Conservation (phyloP, 257 asterid species). For the Nicotiana undulata region DNA sequence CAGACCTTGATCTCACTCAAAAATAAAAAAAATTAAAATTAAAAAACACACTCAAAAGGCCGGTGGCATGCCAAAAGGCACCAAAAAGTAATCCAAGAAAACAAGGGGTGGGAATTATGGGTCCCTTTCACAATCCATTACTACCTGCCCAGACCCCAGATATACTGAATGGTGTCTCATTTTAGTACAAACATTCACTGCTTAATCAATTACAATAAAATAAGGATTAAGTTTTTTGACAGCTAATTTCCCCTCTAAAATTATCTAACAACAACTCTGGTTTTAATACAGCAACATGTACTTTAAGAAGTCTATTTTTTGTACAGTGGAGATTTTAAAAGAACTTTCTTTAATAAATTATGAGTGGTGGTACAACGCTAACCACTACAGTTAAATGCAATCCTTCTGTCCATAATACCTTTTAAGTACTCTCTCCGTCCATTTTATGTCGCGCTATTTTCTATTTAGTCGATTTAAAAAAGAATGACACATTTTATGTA, state of each 20-base stretch:
- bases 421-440: neutral
- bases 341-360: neutral
- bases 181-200: neutral
- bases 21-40: too few relatives aligned
- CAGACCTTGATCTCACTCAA: neutral
- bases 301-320: neutral
- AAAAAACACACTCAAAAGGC: neutral
- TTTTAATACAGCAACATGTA: neutral
- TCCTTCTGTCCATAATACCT: neutral
- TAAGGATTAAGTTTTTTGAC: neutral
- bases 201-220: neutral
- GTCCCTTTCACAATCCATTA: constrained; percentile 12
- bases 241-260: neutral
- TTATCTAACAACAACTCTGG: neutral
- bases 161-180: neutral
- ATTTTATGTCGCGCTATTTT: too few relatives aligned
- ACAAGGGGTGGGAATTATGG: neutral
- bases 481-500: too few relatives aligned
- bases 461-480: too few relatives aligned
- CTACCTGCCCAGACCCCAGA: constrained; percentile 8
- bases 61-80: neutral
- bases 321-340: neutral
- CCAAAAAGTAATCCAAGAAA: constrained; percentile 6
- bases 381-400: neutral
- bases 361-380: neutral